A percentile compares a stretch with the other conserved stretches of the same genome.
Conservation (phyloP, 2,329 filamentous ascomycete genomes). For the Fusarium avenaceum region DNA sequence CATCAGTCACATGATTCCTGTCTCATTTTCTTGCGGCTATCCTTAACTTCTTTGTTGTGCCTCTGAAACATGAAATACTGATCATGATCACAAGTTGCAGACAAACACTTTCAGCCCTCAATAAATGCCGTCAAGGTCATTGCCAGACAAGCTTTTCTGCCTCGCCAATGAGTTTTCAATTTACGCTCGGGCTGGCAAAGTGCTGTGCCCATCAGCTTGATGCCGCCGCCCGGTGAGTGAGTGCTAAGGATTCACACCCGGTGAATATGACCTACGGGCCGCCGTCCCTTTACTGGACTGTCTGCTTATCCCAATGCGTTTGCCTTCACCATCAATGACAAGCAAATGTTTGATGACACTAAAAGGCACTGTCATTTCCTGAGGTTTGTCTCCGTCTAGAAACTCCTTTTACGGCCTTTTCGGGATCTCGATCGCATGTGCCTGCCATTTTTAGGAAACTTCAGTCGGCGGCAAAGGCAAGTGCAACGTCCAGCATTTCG, state of each 20-base stretch:
- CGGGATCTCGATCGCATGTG: conserved; percentile 36
- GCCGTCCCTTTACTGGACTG: not conserved
- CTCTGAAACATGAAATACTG: not conserved
- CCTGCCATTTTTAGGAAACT: conserved; percentile 15
- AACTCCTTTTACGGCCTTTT: conserved; percentile 6
- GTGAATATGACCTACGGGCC: not conserved
- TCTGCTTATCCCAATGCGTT: not conserved
- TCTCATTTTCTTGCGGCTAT: not conserved
- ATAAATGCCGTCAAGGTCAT: not conserved
- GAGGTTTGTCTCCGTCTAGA: conserved; percentile 2
- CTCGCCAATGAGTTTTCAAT: not conserved
- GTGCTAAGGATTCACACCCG: conserved; percentile 7
- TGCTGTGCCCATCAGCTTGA: not conserved
- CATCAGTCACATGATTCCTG: not conserved
- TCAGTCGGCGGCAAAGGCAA: conserved; percentile 24
- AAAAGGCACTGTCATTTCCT: conserved; percentile 5
- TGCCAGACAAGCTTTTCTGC: not conserved
- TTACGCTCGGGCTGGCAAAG: not conserved
- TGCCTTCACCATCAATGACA: not conserved
- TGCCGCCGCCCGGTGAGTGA: not conserved
- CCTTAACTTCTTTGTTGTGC: not conserved
- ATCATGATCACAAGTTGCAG: not conserved
- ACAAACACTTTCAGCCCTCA: not conserved
- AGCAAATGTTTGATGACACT: conserved; percentile 6
- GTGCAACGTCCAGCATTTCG: conserved; percentile 22